Evolutionary conservation across 768 basidiomycete genomes (phyloP).

Genomic region (Russula sp.): DNA sequence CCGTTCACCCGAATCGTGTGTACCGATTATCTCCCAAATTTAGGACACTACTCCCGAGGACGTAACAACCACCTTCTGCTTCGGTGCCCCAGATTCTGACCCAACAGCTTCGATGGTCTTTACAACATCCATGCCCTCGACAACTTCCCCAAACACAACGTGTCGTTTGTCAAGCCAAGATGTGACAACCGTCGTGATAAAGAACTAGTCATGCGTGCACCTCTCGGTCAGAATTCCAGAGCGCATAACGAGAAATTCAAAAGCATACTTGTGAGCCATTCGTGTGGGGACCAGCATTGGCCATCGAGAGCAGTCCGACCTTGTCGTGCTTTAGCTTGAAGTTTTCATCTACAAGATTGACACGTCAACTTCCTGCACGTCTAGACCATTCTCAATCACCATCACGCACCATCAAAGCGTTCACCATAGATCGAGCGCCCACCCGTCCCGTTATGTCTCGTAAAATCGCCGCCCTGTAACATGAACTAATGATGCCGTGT

Average conservation of each 20-base stretch:
- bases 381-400: neutral
- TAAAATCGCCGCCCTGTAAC: constrained; percentile 37
- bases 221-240: neutral
- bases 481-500: constrained; percentile 27
- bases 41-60: constrained; percentile 14
- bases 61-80: constrained; percentile 12
- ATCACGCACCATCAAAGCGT: constrained; percentile 28
- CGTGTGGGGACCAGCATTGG: constrained; percentile 44
- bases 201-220: constrained; percentile 27
- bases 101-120: constrained; percentile 29
- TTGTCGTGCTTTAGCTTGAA: constrained; percentile 33
- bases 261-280: constrained; percentile 40
- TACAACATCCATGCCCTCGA: constrained; percentile 36
- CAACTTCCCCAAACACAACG: constrained; percentile 39
- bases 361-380: neutral
- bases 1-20: too few relatives aligned
- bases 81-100: constrained; percentile 13
- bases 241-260: too few relatives aligned
- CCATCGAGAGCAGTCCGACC: constrained; percentile 40
- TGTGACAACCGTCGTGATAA: constrained; percentile 33
- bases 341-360: constrained; percentile 31
- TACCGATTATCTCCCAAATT: neutral
- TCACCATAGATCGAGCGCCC: constrained; percentile 35
- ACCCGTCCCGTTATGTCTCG: constrained; percentile 31
- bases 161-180: constrained; percentile 38